Base-by-base conservation (phyloP, 495 filamentous ascomycete species). In the Xylaria cubensis region DNA sequence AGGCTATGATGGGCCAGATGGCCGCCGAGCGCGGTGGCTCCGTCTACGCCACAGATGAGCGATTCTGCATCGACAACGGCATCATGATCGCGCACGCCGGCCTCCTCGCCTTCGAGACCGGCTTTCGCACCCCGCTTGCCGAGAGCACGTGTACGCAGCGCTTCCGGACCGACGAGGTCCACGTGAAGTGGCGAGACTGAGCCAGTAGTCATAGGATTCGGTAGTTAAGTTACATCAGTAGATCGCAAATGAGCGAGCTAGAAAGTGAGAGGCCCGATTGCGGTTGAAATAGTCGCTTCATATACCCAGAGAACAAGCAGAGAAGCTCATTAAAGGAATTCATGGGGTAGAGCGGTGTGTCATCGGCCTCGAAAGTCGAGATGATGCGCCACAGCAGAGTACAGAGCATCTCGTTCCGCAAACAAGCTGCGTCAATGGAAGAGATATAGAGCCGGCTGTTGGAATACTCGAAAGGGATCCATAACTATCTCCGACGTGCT, bases 31-130 rank as follows among this genome's bases (percentile, higher is more conserved):
- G 97, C 44, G 93, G 94, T 21, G 96, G 96, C 0, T 94, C 88
- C 80, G 93, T 98, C 24, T 98, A 92, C 84, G 95, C 95, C 10
- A 99, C 95, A 1, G 95, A 98, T 81, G 94, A 98, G 82, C 88
- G 96, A 58, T 98, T 97, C 82, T 98, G 96, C 77, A 99, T 99
- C 73, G 97, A 99, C 83, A 99, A 99, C 78, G 97, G 96, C 55
- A 98, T 99, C 71, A 99, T 99, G 96, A 99, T 99, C 84, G 96
- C 96, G 15, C 96, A 99, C 83, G 96, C 96, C 12, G 96, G 96
- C 34, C 82, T 99, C 75, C 78, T 97, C 73, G 94, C 94, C 9
- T 97, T 91, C 77, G 83, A 88, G 80, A 93, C 89, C 0, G 96
- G 96, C 7, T 92, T 94, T 78, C 83, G 80, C 62, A 97, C 93